phyloP scores from a whole-genome alignment of 495 filamentous ascomycete species.

The Annulohypoxylon bovei region DNA sequence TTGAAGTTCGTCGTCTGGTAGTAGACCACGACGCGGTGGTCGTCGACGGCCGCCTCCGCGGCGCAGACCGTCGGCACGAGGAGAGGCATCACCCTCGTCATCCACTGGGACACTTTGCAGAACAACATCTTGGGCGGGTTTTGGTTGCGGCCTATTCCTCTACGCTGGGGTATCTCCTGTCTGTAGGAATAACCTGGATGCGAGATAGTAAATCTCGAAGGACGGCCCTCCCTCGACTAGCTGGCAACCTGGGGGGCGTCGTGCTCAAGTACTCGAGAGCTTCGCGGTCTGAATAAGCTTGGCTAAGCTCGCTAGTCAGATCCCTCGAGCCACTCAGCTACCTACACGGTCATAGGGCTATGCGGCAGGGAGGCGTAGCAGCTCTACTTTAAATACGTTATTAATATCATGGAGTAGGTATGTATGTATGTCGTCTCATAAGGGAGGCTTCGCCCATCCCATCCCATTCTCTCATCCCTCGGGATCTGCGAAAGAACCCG shows the following conservation, averaged over 20 bases:
- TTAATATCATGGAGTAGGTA: background rate
- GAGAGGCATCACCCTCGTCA: conserved; percentile 30
- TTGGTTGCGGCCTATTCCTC: background rate
- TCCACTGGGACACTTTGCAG: conserved; percentile 21
- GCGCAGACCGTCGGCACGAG: conserved; percentile 19
- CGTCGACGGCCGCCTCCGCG: conserved; percentile 5
- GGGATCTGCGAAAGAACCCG: conserved; percentile 20
- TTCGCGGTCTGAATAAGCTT: conserved; percentile 11
- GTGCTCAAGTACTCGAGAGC: conserved; percentile 13
- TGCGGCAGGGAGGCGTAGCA: conserved; percentile 18
- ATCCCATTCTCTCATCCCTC: conserved; percentile 6
- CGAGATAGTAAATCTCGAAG: background rate
- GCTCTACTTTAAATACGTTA: conserved; percentile 11
- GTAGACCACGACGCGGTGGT: conserved; percentile 67
- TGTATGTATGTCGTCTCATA: background rate
- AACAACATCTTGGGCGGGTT: conserved; percentile 27
- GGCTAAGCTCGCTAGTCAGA: background rate
- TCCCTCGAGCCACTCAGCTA: conserved; percentile 4
- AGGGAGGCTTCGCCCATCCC: background rate
- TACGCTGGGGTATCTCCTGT: background rate
- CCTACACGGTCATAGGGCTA: conserved; percentile 14
- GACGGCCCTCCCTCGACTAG: background rate
- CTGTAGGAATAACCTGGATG: background rate
- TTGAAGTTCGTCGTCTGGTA: conserved; percentile 76
- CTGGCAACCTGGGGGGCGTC: background rate